Evolutionary conservation across 169 alveolate species (phyloP).

Genomic region (Babesia gibsoni): DNA sequence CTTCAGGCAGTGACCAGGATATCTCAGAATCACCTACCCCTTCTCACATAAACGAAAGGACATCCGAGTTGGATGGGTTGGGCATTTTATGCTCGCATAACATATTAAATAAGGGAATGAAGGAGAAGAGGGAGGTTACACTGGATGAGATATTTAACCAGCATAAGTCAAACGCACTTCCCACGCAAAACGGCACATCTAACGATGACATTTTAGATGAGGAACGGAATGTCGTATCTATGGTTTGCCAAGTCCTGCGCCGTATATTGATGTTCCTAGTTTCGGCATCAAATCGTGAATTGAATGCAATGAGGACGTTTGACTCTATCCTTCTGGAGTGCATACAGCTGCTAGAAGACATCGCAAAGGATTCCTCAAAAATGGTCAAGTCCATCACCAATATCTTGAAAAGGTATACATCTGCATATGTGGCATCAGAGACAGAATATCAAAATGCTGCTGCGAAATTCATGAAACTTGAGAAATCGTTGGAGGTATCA

Average conservation of each 20-base stretch:
- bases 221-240: not conserved
- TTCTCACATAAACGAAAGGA: too few relatives aligned
- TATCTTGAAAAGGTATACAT: not conserved
- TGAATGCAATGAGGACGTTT: not conserved
- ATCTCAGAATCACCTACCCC: too few relatives aligned
- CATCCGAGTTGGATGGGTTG: too few relatives aligned
- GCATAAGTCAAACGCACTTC: too few relatives aligned
- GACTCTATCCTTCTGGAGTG: not conserved
- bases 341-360: not conserved
- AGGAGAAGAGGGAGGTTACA: too few relatives aligned
- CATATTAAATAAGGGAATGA: too few relatives aligned
- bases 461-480: not conserved
- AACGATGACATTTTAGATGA: conserved; percentile 11
- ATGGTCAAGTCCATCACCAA: conserved; percentile 1
- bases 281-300: not conserved
- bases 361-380: not conserved
- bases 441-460: conserved; percentile 7
- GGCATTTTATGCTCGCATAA: too few relatives aligned
- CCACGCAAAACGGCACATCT: too few relatives aligned
- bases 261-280: conserved; percentile 9
- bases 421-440: not conserved
- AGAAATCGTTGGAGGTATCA: conserved; percentile 6
- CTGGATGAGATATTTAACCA: too few relatives aligned
- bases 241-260: not conserved
- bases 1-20: too few relatives aligned